Evolutionary conservation across 352 stramenopile genomes (phyloP), one percentile per base, ranked within the genome.

Genomic region (Phytophthora sp.): DNA sequence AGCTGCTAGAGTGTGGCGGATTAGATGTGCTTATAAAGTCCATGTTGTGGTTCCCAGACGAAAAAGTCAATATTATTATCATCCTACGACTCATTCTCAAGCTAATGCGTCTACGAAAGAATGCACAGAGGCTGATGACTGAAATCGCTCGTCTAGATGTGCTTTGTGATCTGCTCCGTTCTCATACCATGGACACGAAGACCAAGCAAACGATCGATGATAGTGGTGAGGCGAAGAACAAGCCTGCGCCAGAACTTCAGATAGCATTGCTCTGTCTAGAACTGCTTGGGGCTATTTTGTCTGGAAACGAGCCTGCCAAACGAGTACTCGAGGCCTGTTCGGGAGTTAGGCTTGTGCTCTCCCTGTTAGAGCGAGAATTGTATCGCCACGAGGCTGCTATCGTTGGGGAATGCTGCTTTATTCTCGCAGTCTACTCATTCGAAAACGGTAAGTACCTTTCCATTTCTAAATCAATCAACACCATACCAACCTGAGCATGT

Each of bases 361-460:
- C 43, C 3, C 52, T 78, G 9, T 52, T 84, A 18, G 59, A 74
- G n/a, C 48, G 30, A n/a, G 54, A 77, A 15, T 54, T 59, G 20
- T 74, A 72, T 18, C 42, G 44, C 2, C 46, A 64, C 8, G 65
- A 84, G 34, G 39, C 62, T 28, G 45, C 66, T 10, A 56, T 87
- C 24, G 66, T 75, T 17, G 72, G 65, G 9, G 78, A 88, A 54
- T 79, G 76, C 38, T 81, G 72, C 56, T 83, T 84, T 26, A 52
- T 88, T 26, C 69, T 90, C n/a, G 67, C 74, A 5, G 59, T 79
- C 5, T 88, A 78, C 55, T 80, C 81, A 1, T 82, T 80, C 65
- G 64, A 85, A 21, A 79, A 87, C 65, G 72, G 81, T 90, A 31
- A 51, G 76, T 76, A n/a, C 7, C 28, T 9, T 44, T 8, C 28